Conservation (phyloP, 2,329 filamentous ascomycete genomes). For the Cercospora sesami region DNA sequence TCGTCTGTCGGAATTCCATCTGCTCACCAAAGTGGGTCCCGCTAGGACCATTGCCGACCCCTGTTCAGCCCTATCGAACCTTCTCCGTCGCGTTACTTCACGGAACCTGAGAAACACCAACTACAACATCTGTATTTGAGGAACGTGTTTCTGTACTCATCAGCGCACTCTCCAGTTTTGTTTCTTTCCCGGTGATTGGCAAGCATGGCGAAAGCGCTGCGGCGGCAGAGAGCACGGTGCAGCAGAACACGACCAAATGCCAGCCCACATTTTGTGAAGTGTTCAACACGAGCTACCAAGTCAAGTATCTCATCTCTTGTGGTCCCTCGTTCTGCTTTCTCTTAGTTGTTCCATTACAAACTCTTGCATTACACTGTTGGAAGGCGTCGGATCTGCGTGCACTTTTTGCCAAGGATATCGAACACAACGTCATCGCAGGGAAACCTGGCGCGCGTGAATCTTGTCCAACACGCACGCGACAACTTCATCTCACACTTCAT, state of each 20-base stretch:
- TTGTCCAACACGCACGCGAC: conserved; percentile 1
- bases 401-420: conserved; percentile 6
- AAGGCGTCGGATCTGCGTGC: neutral
- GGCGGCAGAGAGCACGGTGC: neutral
- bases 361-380: neutral
- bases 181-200: neutral
- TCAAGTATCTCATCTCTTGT: neutral
- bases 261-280: neutral
- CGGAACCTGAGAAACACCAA: neutral
- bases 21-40: conserved; percentile 1
- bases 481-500: neutral
- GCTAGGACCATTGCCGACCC: neutral
- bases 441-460: conserved; percentile 2
- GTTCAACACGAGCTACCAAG: neutral
- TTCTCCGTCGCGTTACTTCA: neutral
- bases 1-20: neutral
- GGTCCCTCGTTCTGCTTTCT: neutral
- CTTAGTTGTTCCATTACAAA: neutral
- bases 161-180: neutral
- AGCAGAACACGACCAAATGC: neutral
- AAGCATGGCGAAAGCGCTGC: neutral
- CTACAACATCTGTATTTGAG: neutral
- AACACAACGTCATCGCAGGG: conserved; percentile 3
- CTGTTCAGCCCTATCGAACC: neutral
- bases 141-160: neutral